phyloP scores from a whole-genome alignment of 352 stramenopile species.

The Peronospora belbahrii region DNA sequence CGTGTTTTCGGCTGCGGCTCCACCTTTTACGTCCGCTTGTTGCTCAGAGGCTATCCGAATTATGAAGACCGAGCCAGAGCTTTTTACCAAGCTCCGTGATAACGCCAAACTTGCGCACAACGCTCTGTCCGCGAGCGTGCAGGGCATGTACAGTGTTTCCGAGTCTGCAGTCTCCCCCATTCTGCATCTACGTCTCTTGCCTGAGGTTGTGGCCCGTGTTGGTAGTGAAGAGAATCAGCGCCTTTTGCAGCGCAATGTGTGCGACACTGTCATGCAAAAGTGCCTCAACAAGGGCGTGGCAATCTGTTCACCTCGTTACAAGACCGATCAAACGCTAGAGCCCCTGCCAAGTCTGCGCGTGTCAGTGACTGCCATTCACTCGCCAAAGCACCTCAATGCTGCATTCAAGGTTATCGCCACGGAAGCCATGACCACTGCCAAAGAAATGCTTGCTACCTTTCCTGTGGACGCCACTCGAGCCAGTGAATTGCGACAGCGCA shows the following conservation, averaged over 20 bases:
- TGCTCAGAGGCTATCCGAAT: slow-evolving; percentile 82
- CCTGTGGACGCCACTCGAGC: slow-evolving; percentile 16
- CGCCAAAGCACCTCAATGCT: slow-evolving; percentile 39
- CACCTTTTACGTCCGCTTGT: slow-evolving; percentile 92
- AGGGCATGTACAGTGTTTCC: slow-evolving; percentile 42
- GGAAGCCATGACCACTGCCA: slow-evolving; percentile 48
- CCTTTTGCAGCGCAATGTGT: slow-evolving; percentile 45
- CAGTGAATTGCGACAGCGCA: slow-evolving; percentile 37
- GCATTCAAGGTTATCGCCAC: slow-evolving; percentile 51
- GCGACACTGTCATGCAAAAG: slow-evolving; percentile 56
- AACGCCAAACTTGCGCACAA: slow-evolving; percentile 61
- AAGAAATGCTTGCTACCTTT: slow-evolving; percentile 31
- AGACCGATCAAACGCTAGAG: slow-evolving; percentile 50
- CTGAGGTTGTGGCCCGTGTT: slow-evolving; percentile 31
- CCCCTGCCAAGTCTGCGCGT: slow-evolving; percentile 66
- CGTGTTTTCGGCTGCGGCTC: slow-evolving; percentile 96
- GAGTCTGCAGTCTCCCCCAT: slow-evolving; percentile 63
- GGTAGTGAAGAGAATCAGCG: slow-evolving; percentile 44
- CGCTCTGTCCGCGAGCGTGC: slow-evolving; percentile 29
- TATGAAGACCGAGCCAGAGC: slow-evolving; percentile 68
- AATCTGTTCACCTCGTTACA: slow-evolving; percentile 69
- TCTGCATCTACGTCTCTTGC: slow-evolving; percentile 53
- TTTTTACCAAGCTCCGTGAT: slow-evolving; percentile 59
- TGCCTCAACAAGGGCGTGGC: slow-evolving; percentile 54
- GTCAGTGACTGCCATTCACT: slow-evolving; percentile 67